Base-by-base conservation (phyloP, 2,329 filamentous ascomycete genomes). In the Aspergillus terreus region DNA sequence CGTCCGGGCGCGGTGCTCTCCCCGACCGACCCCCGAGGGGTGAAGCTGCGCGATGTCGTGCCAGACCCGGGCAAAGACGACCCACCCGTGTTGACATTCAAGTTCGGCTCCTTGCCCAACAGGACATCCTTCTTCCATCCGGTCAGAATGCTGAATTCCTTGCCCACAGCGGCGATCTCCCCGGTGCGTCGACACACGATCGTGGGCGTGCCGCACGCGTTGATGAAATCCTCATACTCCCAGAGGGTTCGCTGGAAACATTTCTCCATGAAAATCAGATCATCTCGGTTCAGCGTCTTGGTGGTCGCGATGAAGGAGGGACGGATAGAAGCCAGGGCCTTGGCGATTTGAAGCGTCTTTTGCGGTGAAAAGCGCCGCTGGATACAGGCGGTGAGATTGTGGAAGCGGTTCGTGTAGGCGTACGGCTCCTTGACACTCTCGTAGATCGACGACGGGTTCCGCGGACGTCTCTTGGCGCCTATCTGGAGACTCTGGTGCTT, bases 241-340 rank as follows among this genome's bases (percentile, higher is more conserved):
- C 91, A 90, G 10, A 97, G 78, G 0, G 90, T 95, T 35, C 94
- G 84, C 71, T 99, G 94, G 66, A 97, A 90, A 64, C 89, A 95
- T 73, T 95, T 95, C 70, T 99, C 94, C 88, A 96, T 96, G 70
- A 97, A 96, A 19, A 99, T 85, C 25, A 97, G 78, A 70, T 99
- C 94, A 63, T 94, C 87, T 15, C 86, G 80, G 58, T 90, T 92
- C 54, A 97, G 77, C n/a, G 90, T 91, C 63, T 89, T 88, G 17
- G 90, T 95, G 56, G 90, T 95, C 10, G 91, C 86, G 57, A 97
- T 92, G 67, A 99, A 94, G 0, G 91, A 94, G 1, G 94, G 92
- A 6, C 94, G 86, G 61, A 96, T 95, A 42, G 88, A 90, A 6
- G 90, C 87, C 47, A 99, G 80, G 0, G 92, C 87, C 72, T 92